Percentiles rank a stretch among this genome's conserved stretches.
Evolutionary conservation across 345 rosid genomes (phyloP).

Genomic region (Balakata baccata): DNA sequence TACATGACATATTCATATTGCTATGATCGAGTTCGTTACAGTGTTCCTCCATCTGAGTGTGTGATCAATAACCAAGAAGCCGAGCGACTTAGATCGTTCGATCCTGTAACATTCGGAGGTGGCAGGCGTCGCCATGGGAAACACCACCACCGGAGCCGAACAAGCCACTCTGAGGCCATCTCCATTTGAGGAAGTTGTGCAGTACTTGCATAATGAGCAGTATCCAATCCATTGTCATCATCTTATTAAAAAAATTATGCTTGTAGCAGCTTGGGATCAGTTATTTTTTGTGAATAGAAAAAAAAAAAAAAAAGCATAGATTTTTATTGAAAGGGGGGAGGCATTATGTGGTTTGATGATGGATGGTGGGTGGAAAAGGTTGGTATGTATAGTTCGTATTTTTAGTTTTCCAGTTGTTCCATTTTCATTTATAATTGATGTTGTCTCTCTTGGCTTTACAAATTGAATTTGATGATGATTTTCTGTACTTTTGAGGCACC

Average conservation of each 20-base stretch:
- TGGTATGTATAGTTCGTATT: conserved; percentile 41
- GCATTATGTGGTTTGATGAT: neutral
- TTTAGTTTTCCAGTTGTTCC: conserved; percentile 7
- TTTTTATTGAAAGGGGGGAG: conserved; percentile 9
- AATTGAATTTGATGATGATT: conserved; percentile 34
- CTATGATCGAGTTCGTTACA: conserved; percentile 76
- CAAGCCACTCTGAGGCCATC: conserved; percentile 18
- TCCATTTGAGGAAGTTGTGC: conserved; percentile 14
- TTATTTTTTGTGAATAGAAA: conserved; percentile 40
- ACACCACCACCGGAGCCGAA: conserved; percentile 32
- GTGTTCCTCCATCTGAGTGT: conserved; percentile 62
- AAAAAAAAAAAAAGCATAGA: conserved; percentile 22
- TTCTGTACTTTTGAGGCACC: conserved; percentile 15
- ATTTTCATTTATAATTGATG: conserved; percentile 17
- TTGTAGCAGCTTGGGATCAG: conserved; percentile 16
- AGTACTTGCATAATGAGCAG: neutral
- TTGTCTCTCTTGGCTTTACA: conserved; percentile 20
- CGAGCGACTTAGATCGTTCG: conserved; percentile 50
- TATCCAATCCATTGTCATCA: neutral
- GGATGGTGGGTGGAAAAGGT: conserved; percentile 8
- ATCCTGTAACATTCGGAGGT: conserved; percentile 78
- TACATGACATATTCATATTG: conserved; percentile 91
- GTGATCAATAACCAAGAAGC: conserved; percentile 58
- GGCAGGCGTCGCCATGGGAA: conserved; percentile 23
- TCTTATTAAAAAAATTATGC: conserved; percentile 10